These are phyloP conservation scores for Chaetomium tenue DNA, from an alignment of 495 filamentous ascomycete species.

Conservation along the genomic window DNA sequence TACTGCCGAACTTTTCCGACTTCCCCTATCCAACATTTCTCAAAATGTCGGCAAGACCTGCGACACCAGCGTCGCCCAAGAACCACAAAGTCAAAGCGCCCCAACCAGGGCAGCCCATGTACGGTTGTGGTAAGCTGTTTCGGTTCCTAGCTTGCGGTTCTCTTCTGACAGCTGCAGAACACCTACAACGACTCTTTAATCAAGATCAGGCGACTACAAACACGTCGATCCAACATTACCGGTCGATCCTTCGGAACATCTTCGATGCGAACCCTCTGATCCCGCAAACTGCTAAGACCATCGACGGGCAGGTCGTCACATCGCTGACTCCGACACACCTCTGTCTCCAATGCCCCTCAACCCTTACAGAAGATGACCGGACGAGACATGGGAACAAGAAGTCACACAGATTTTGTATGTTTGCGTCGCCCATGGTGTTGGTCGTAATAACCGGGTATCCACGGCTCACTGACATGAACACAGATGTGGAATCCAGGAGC, in stretches of 20 bases:
- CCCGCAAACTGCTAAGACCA: slow-evolving; percentile 50
- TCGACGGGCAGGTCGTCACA: slow-evolving; percentile 45
- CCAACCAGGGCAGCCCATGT: slow-evolving; percentile 51
- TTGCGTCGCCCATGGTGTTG: background rate
- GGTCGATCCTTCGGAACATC: slow-evolving; percentile 50
- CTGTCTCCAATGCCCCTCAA: slow-evolving; percentile 66
- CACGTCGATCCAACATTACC: slow-evolving; percentile 54
- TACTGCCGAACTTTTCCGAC: too few relatives aligned
- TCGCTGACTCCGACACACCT: slow-evolving; percentile 62
- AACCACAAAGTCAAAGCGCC: slow-evolving; percentile 52
- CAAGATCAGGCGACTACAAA: slow-evolving; percentile 50
- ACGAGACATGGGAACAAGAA: slow-evolving; percentile 57
- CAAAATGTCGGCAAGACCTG: slow-evolving; percentile 46
- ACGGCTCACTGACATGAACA: slow-evolving; percentile 24
- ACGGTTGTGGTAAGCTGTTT: slow-evolving; percentile 53
- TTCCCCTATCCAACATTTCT: background rate
- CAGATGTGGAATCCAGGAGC: slow-evolving; percentile 79
- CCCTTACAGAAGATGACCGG: slow-evolving; percentile 55
- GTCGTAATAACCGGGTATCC: background rate
- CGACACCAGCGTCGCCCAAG: slow-evolving; percentile 55
- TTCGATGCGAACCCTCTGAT: slow-evolving; percentile 50
- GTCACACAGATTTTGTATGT: slow-evolving; percentile 64
- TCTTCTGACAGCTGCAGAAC: slow-evolving; percentile 44
- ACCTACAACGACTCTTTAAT: slow-evolving; percentile 52
- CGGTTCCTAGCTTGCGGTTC: background rate